Evolutionary conservation across 495 filamentous ascomycete genomes (phyloP), one percentile per base, ranked within the genome.

Genomic region (Parmelia sp.): DNA sequence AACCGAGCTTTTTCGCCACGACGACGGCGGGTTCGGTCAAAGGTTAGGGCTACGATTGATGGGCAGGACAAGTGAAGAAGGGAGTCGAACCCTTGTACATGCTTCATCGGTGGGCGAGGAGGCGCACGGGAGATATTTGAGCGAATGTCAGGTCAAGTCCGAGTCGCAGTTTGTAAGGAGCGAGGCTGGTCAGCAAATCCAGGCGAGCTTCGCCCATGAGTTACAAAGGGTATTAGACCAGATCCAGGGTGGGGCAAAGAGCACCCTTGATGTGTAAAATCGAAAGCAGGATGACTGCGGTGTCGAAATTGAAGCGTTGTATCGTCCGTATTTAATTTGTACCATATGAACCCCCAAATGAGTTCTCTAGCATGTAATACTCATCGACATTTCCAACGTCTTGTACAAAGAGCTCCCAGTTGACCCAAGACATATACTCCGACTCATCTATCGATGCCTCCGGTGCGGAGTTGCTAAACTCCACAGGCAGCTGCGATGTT

Each of bases 121-220:
- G 11, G 45, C 65, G 11, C 56, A 77, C 58, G 74, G 74, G 14
- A 65, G 69, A 67, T 77, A 75, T 56, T 36, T 74, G 62, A 62
- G 67, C 65, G 69, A 75, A 42, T 74, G 74, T 60, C 61, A 66
- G 55, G 64, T 72, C 55, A 69, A 58, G 23, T 33, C 29, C 15
- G 27, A 65, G 11, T 68, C 72, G 4, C 33, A 69, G 33, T 71
- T 75, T 68, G 76, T 78, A 21, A 73, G 68, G 23, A 76, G 73
- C 51, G 69, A 73, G 1, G 69, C 79, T 36, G 74, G 73, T 5
- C 37, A 58, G 9, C 45, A 76, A 51, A 77, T 78, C 53, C 74
- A 83, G 63, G 73, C 76, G 68, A 77, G 75, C 67, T 72, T 87
- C 12, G 79, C 82, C 73, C 61, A 58, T 35, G 82, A 86, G 69